Percentiles rank a stretch among this genome's conserved stretches.
phyloP scores from a whole-genome alignment of 106 monocot genomes.

The Triglochin maritima region DNA sequence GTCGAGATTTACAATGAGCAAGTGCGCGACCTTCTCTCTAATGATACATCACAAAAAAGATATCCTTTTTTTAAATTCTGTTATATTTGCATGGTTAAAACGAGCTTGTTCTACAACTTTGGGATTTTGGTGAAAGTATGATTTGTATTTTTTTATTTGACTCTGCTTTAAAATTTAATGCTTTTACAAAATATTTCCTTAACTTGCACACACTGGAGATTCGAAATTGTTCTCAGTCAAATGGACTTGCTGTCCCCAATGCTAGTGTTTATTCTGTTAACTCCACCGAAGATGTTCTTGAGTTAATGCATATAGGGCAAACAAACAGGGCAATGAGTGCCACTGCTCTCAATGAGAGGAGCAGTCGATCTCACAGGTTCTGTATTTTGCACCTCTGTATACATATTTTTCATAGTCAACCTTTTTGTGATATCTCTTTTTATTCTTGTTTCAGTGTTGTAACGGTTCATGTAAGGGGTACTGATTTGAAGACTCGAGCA shows the following conservation, averaged over 20 bases:
- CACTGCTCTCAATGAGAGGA: constrained; percentile 92
- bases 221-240: constrained; percentile 53
- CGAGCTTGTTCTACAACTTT: background rate
- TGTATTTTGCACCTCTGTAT: background rate
- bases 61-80: constrained; percentile 5
- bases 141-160: constrained; percentile 22
- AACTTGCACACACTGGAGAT: constrained; percentile 66
- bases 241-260: constrained; percentile 83
- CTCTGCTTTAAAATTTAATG: background rate
- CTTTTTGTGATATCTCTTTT: background rate
- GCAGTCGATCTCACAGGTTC: constrained; percentile 88
- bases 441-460: constrained; percentile 39
- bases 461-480: constrained; percentile 51
- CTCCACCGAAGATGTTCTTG: constrained; percentile 67
- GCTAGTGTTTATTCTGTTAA: constrained; percentile 65
- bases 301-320: constrained; percentile 65
- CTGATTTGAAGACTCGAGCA: constrained; percentile 38
- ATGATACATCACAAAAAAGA: constrained; percentile 12
- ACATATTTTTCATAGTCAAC: background rate
- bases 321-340: constrained; percentile 73
- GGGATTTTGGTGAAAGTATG: constrained; percentile 23
- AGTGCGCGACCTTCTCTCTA: constrained; percentile 25
- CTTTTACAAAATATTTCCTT: constrained; percentile 12
- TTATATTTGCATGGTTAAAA: background rate
- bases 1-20: constrained; percentile 82